These are phyloP conservation scores for Phaeoacremonium minimum DNA, from an alignment of 2,329 filamentous ascomycete species.

Conservation along the genomic window DNA sequence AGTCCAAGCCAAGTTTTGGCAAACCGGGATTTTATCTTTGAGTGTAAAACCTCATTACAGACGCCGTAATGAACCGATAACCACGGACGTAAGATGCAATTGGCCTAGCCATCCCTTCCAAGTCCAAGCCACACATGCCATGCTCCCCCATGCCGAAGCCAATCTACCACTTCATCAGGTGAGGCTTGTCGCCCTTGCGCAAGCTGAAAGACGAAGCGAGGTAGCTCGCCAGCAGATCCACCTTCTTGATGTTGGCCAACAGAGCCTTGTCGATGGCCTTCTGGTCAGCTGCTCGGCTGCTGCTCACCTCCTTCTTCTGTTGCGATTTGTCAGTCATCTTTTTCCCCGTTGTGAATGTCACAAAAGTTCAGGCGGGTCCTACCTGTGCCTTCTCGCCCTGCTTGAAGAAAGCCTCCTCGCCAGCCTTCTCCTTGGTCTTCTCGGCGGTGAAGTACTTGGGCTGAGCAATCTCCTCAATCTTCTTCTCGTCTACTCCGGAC, in stretches of 20 bases:
- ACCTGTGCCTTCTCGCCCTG: slow-evolving; percentile 98
- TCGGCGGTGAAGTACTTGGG: slow-evolving; percentile 95
- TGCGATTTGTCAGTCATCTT: slow-evolving; percentile 2
- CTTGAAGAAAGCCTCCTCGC: slow-evolving; percentile 99
- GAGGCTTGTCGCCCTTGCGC: slow-evolving; percentile 98
- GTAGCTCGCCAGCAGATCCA: slow-evolving; percentile 89
- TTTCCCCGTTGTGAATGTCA: not conserved
- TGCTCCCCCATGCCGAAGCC: slow-evolving; percentile 27
- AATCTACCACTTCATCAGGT: slow-evolving; percentile 98
- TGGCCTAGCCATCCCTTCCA: slow-evolving; percentile 57
- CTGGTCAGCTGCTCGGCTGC: slow-evolving; percentile 92
- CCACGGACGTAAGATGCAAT: slow-evolving; percentile 63
- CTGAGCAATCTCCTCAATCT: slow-evolving; percentile 74
- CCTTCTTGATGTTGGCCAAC: slow-evolving; percentile 96
- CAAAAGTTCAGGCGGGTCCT: slow-evolving; percentile 36
- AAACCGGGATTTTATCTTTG: not conserved
- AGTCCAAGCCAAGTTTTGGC: too few species aligned
- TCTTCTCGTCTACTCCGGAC: slow-evolving; percentile 80
- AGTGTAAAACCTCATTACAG: slow-evolving; percentile 51
- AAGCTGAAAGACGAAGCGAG: slow-evolving; percentile 95
- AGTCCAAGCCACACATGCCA: slow-evolving; percentile 42
- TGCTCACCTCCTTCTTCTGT: slow-evolving; percentile 95
- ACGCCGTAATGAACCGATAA: slow-evolving; percentile 63
- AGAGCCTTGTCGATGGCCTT: slow-evolving; percentile 98
- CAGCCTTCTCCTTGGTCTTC: slow-evolving; percentile 91